Conservation (phyloP, 2,329 filamentous ascomycete genomes). For the Emericellopsis atlantica region DNA sequence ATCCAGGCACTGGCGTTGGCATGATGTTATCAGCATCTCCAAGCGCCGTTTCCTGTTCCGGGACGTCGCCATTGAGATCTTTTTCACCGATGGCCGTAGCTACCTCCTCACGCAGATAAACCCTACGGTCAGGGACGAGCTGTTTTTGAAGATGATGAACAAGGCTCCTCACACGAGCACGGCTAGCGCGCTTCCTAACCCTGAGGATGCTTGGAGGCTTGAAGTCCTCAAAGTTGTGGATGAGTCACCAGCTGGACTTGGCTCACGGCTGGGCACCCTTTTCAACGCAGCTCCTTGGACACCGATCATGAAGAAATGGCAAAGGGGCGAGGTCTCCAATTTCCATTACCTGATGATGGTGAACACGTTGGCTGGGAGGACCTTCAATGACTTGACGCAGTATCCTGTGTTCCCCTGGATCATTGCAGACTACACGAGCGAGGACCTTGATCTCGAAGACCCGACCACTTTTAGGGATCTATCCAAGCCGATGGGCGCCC, state of each 20-base stretch:
- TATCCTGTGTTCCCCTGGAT: conserved; percentile 99
- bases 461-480: conserved; percentile 81
- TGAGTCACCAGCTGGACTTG: conserved; percentile 50
- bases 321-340: conserved; percentile 90
- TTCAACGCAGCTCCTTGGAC: conserved; percentile 77
- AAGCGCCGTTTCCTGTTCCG: conserved; percentile 92
- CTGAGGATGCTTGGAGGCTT: conserved; percentile 84
- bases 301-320: conserved; percentile 79
- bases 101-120: conserved; percentile 83
- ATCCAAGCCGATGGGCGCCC: conserved; percentile 92
- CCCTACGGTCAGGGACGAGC: conserved; percentile 59
- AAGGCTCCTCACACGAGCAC: conserved; percentile 74
- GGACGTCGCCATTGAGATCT: conserved; percentile 92
- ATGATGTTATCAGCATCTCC: conserved; percentile 86
- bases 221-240: conserved; percentile 65
- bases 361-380: conserved; percentile 92
- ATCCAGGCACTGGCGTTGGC: conserved; percentile 85
- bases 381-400: conserved; percentile 95
- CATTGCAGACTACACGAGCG: conserved; percentile 86
- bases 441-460: conserved; percentile 77
- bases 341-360: conserved; percentile 98
- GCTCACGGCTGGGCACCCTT: conserved; percentile 82
- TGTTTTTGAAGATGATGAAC: conserved; percentile 61
- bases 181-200: conserved; percentile 55
- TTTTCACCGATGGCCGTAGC: conserved; percentile 93